Evolutionary conservation across 2,329 filamentous ascomycete genomes (phyloP).

Genomic region (Arthrobotrys iridis): DNA sequence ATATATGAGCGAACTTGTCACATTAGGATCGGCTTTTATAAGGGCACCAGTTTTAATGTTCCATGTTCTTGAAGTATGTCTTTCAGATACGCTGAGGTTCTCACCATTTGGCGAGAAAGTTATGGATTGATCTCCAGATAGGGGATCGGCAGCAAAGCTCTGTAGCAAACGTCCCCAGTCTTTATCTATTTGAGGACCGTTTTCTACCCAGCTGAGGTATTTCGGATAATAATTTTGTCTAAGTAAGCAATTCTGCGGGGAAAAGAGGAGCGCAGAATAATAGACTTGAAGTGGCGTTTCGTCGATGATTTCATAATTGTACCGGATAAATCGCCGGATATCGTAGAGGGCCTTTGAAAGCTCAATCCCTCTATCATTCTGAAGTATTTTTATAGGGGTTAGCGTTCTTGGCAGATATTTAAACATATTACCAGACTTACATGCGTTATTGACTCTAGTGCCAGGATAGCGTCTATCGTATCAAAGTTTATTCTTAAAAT

Average conservation of each 20-base stretch:
- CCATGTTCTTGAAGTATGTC: neutral
- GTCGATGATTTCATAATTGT: neutral
- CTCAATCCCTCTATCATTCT: neutral
- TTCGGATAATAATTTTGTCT: slow-evolving; percentile 14
- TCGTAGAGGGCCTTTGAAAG: neutral
- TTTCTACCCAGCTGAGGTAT: slow-evolving; percentile 49
- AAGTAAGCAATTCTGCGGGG: neutral
- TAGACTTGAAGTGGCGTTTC: slow-evolving; percentile 19
- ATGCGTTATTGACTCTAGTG: neutral
- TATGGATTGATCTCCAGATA: neutral
- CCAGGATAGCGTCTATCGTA: neutral
- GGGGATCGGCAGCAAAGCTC: too few relatives aligned
- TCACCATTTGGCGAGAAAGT: neutral
- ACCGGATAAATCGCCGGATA: slow-evolving; percentile 48
- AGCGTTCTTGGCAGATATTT: neutral
- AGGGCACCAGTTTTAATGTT: neutral
- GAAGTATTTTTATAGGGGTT: neutral
- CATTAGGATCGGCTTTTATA: neutral
- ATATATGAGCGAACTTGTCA: neutral
- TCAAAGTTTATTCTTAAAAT: neutral
- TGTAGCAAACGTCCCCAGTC: neutral
- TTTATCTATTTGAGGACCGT: slow-evolving; percentile 44
- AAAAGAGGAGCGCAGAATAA: slow-evolving; percentile 17
- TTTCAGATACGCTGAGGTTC: neutral
- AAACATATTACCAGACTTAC: too few relatives aligned